Conservation (phyloP, 2,329 filamentous ascomycete genomes). For the Massarina eburnea region DNA sequence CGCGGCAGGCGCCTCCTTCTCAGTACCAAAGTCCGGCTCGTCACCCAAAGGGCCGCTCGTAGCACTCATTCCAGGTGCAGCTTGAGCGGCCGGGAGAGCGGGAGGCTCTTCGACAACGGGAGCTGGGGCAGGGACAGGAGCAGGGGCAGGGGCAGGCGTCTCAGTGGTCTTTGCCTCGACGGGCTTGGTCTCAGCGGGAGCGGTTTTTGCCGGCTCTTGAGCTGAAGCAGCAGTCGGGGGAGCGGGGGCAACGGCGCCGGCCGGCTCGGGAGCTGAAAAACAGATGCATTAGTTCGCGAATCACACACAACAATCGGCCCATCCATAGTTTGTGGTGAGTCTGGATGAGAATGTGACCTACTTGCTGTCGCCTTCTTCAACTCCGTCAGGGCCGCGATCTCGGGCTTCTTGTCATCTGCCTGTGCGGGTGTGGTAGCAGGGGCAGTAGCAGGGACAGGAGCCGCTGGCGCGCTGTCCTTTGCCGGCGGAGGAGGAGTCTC, state of each 20-base stretch:
- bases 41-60: slow-evolving; percentile 42
- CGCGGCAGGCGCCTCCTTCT: slow-evolving; percentile 17
- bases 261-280: slow-evolving; percentile 34
- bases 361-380: slow-evolving; percentile 38
- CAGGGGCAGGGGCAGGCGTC: slow-evolving; percentile 8
- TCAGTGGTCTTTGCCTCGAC: slow-evolving; percentile 21
- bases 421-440: slow-evolving; percentile 19
- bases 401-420: slow-evolving; percentile 28
- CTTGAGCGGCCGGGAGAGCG: slow-evolving; percentile 26
- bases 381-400: slow-evolving; percentile 31
- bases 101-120: slow-evolving; percentile 21
- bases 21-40: slow-evolving; percentile 29
- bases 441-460: slow-evolving; percentile 21
- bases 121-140: slow-evolving; percentile 15
- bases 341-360: slow-evolving; percentile 30
- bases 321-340: too few species aligned
- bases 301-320: too few species aligned
- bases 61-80: slow-evolving; percentile 42
- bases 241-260: slow-evolving; percentile 28
- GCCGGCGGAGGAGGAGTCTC: slow-evolving; percentile 7
- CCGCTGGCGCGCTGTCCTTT: slow-evolving; percentile 11
- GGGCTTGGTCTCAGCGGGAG: slow-evolving; percentile 15
- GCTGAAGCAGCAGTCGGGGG: slow-evolving; percentile 30
- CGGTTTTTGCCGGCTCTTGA: slow-evolving; percentile 22
- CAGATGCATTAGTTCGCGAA: too few species aligned